Evolutionary conservation across 495 filamentous ascomycete species (phyloP).

Genomic region (Cenococcum geophilum): DNA sequence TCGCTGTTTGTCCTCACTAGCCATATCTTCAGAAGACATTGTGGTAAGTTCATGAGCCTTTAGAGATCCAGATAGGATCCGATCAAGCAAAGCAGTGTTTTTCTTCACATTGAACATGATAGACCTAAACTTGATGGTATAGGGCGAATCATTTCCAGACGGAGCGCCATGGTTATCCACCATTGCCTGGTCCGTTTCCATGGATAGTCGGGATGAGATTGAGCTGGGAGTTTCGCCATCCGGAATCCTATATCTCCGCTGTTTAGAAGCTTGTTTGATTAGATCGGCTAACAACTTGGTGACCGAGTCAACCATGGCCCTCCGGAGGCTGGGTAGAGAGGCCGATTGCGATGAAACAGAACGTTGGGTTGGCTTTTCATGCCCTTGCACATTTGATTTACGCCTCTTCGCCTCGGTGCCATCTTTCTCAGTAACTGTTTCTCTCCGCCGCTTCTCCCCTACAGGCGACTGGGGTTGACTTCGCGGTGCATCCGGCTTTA

Average conservation of each 20-base stretch:
- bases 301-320: slow-evolving; percentile 46
- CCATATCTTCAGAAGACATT: slow-evolving; percentile 85
- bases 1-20: slow-evolving; percentile 79
- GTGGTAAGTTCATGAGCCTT: slow-evolving; percentile 65
- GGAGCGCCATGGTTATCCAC: slow-evolving; percentile 52
- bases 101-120: slow-evolving; percentile 78
- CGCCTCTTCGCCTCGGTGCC: slow-evolving; percentile 17
- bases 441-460: slow-evolving; percentile 23
- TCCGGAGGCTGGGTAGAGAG: slow-evolving; percentile 42
- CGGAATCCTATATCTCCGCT: slow-evolving; percentile 47
- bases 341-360: slow-evolving; percentile 14
- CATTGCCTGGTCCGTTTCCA: slow-evolving; percentile 70
- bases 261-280: slow-evolving; percentile 47
- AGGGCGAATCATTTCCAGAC: slow-evolving; percentile 40
- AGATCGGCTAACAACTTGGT: slow-evolving; percentile 51
- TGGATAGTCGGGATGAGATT: slow-evolving; percentile 50
- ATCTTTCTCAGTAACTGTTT: slow-evolving; percentile 22
- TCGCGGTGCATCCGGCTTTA: slow-evolving; percentile 14
- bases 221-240: slow-evolving; percentile 48
- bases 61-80: slow-evolving; percentile 63
- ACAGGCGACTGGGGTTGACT: slow-evolving; percentile 23
- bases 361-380: slow-evolving; percentile 7
- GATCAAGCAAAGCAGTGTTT: slow-evolving; percentile 70
- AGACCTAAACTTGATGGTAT: slow-evolving; percentile 54
- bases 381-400: slow-evolving; percentile 29